A percentile compares a stretch with the other conserved stretches of the same genome.
phyloP scores from a whole-genome alignment of 495 filamentous ascomycete species.

The Stereocaulon alpinum region DNA sequence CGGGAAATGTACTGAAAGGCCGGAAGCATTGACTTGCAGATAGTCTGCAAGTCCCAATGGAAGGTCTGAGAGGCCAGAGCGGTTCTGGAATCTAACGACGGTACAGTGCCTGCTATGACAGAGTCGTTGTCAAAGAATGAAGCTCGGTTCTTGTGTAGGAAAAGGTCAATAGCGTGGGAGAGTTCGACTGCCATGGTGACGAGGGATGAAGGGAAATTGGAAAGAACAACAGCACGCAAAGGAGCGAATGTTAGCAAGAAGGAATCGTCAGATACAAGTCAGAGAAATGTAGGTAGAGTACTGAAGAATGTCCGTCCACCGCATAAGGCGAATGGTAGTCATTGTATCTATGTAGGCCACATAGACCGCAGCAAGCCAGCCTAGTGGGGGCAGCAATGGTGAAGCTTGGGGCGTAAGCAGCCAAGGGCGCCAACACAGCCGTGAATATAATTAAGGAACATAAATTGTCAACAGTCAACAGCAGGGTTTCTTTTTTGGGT shows the following conservation, averaged over 20 bases:
- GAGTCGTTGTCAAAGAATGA: slow-evolving; percentile 12
- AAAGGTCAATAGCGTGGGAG: slow-evolving; percentile 13
- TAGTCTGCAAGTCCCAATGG: slow-evolving; percentile 19
- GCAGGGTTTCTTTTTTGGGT: too few species aligned
- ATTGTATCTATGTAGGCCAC: slow-evolving; percentile 1
- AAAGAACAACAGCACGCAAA: not conserved
- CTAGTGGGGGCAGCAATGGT: not conserved
- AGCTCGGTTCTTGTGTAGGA: slow-evolving; percentile 10
- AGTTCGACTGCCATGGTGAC: not conserved
- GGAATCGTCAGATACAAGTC: not conserved
- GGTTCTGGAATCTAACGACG: not conserved
- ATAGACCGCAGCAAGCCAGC: not conserved
- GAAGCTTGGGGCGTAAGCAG: not conserved
- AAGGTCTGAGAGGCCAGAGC: slow-evolving; percentile 7
- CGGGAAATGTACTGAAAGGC: slow-evolving; percentile 40
- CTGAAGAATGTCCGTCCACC: not conserved
- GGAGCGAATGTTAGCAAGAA: not conserved
- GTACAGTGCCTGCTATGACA: slow-evolving; percentile 2
- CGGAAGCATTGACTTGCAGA: slow-evolving; percentile 28
- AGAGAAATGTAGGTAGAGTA: not conserved
- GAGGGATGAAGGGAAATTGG: not conserved
- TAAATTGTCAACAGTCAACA: too few species aligned
- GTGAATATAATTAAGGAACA: not conserved
- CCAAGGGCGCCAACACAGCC: not conserved
- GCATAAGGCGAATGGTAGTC: not conserved